These are phyloP conservation scores for Eucalyptus globulus DNA, from an alignment of 345 rosid species.

Conservation along the genomic window DNA sequence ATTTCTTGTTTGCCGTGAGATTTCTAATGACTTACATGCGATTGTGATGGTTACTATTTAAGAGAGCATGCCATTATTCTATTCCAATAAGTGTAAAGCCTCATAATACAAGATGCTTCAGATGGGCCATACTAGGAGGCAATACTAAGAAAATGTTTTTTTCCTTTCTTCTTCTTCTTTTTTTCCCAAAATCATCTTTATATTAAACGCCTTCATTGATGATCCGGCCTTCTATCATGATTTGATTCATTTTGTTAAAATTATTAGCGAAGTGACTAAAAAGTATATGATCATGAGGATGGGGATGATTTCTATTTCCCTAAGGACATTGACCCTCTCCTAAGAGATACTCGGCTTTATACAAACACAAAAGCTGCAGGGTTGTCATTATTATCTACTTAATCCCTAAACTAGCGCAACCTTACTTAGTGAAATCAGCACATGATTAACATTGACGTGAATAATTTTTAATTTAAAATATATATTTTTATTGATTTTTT, in stretches of 20 bases:
- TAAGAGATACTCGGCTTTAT: not conserved
- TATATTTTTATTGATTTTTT: too few species aligned
- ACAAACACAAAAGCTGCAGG: too few species aligned
- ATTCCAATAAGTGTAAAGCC: not conserved
- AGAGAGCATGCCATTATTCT: not conserved
- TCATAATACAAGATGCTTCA: not conserved
- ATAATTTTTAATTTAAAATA: too few species aligned
- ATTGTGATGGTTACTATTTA: not conserved
- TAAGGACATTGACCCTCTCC: not conserved
- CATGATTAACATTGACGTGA: accelerated
- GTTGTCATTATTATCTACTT: too few species aligned
- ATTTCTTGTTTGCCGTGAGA: not conserved
- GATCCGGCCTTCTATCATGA: not conserved
- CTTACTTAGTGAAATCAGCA: accelerated
- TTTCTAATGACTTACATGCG: not conserved
- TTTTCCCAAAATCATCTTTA: not conserved
- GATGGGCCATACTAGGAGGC: not conserved
- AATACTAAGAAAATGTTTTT: not conserved
- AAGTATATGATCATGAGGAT: not conserved
- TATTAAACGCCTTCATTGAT: too few species aligned
- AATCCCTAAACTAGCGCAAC: too few species aligned
- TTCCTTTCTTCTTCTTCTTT: too few species aligned
- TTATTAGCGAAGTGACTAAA: not conserved
- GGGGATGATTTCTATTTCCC: not conserved
- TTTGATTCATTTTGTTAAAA: not conserved